Base-by-base conservation (phyloP, 768 basidiomycete species). In the Imleria badia region DNA sequence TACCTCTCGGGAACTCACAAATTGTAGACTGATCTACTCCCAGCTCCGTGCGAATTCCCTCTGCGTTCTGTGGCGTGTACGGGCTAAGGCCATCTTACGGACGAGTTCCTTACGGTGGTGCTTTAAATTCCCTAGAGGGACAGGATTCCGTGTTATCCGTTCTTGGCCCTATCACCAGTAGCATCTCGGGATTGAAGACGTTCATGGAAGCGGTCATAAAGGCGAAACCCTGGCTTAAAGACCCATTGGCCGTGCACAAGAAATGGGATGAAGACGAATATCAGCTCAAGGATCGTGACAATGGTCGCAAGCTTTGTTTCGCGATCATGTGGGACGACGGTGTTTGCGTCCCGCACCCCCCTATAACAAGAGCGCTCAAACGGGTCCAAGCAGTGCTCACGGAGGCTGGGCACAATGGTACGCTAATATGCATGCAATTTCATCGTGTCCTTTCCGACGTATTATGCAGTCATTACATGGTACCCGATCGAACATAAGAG, bases 41-140 rank as follows among this genome's bases (percentile, higher is more conserved):
- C 56, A 89, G 87, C 5, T 90, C 89, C 5, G 65, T 90, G 26
- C 83, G 90, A 17, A 84, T 88, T 52, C 91, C 91, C 7, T 67
- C 83, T 10, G 79, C 78, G 0, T 83, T 89, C 59, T 82, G 82
- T 61, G 87, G 87, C 2, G 58, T 87, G 10, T 94, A 91, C 66
- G 84, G 83, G 10, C 72, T 94, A 23, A 79, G 85, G 6, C 87
- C 87, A 0, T 87, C 85, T 15, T 87, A 78, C 60, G 75, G 81
- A 36, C 81, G 91, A 22, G 68, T 91, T 3, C 91, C 91, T 0
- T 91, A 86, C 64, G 71, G 74, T n/a, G 84, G 85, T 20, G 81
- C 81, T 6, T 72, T 78, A 4, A 90, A 87, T 67, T 79, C 83
- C 2, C 63, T 84, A 26, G 79, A 85, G 66, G 91, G 91, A 20